phyloP scores from a whole-genome alignment of 345 rosid genomes.

The Heritiera littoralis region DNA sequence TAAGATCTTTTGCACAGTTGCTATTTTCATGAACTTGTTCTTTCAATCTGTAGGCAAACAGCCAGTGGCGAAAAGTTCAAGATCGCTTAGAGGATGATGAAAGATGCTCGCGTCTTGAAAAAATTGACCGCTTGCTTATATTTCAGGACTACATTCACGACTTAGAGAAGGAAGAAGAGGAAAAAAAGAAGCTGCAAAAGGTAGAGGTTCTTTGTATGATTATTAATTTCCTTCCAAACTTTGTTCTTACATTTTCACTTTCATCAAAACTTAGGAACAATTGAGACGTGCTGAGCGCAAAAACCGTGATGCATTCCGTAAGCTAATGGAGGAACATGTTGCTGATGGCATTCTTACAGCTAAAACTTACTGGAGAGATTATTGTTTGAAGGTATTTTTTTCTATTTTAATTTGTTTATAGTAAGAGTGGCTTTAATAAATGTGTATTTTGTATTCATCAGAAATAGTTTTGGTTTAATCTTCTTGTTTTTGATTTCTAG shows the following conservation, averaged over 20 bases:
- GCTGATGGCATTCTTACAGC: slow-evolving; percentile 75
- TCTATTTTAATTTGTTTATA: slow-evolving; percentile 22
- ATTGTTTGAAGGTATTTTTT: slow-evolving; percentile 69
- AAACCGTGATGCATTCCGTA: slow-evolving; percentile 83
- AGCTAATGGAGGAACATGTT: slow-evolving; percentile 80
- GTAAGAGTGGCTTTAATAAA: background rate
- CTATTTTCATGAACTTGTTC: slow-evolving; percentile 23
- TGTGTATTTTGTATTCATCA: background rate
- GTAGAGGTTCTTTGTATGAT: slow-evolving; percentile 39
- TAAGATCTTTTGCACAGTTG: background rate
- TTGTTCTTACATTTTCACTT: slow-evolving; percentile 4
- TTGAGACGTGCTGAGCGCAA: slow-evolving; percentile 83
- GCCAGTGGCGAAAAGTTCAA: slow-evolving; percentile 92
- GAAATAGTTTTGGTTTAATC: slow-evolving; percentile 19
- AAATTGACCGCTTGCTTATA: slow-evolving; percentile 79
- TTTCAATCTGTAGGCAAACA: slow-evolving; percentile 58
- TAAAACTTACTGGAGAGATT: slow-evolving; percentile 83
- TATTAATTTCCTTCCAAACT: slow-evolving; percentile 9
- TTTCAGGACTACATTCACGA: slow-evolving; percentile 90
- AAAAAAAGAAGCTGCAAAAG: slow-evolving; percentile 83
- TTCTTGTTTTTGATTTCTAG: slow-evolving; percentile 38
- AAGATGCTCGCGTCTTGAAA: slow-evolving; percentile 81
- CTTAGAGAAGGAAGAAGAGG: slow-evolving; percentile 90
- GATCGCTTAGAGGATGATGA: slow-evolving; percentile 94
- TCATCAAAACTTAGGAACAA: slow-evolving; percentile 63